Conservation (phyloP, 2,329 filamentous ascomycete genomes). For the Colletotrichum tamarilloi region DNA sequence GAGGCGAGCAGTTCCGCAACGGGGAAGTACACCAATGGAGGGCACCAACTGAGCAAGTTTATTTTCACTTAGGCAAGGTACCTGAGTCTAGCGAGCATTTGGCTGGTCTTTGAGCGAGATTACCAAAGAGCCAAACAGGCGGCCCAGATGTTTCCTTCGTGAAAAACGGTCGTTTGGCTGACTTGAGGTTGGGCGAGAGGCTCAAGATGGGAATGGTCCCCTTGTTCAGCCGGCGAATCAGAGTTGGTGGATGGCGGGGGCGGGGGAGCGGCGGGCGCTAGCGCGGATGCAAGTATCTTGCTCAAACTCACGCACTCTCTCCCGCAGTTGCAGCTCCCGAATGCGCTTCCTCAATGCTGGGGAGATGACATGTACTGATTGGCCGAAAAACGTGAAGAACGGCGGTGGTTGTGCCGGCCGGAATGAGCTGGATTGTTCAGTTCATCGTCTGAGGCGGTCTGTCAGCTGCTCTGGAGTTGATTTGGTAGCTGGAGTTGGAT, state of each 20-base stretch:
- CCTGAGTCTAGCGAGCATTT: neutral
- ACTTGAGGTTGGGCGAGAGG: constrained; percentile 7
- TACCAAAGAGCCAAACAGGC: neutral
- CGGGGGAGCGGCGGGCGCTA: constrained; percentile 28
- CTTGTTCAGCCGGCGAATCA: constrained; percentile 25
- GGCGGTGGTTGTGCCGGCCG: neutral
- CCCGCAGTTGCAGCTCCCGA: neutral
- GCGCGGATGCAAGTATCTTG: constrained; percentile 37
- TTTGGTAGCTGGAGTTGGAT: neutral
- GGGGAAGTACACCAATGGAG: constrained; percentile 28
- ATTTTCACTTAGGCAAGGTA: neutral
- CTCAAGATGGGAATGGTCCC: constrained; percentile 11
- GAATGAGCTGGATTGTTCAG: constrained; percentile 1
- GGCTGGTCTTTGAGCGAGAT: neutral
- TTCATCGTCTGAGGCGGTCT: neutral
- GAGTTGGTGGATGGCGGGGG: constrained; percentile 16
- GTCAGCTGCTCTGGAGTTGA: neutral
- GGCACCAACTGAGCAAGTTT: constrained; percentile 41
- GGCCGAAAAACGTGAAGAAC: neutral
- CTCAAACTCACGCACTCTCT: constrained; percentile 36
- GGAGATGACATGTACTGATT: neutral
- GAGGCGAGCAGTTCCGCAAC: neutral
- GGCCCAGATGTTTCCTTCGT: neutral
- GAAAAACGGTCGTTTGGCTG: neutral
- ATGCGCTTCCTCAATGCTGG: neutral